Conservation (phyloP, 208 protist genomes). For the Tritrichomonas musculus region DNA sequence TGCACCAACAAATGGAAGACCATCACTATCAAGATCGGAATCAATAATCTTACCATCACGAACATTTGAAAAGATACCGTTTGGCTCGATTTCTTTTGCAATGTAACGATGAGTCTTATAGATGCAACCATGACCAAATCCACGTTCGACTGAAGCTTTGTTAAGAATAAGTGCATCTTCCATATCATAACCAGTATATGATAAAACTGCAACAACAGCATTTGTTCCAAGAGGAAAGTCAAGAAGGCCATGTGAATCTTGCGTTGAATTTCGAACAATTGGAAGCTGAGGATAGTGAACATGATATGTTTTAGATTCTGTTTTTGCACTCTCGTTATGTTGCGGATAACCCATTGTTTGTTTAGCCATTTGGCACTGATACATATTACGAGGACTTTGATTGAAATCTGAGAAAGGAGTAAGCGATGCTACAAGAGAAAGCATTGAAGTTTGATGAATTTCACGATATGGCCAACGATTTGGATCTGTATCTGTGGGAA, state of each 20-base stretch:
- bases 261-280: slow-evolving; percentile 63
- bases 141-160: slow-evolving; percentile 87
- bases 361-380: slow-evolving; percentile 90
- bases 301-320: slow-evolving; percentile 96
- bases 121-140: slow-evolving; percentile 88
- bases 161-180: slow-evolving; percentile 99
- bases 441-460: slow-evolving; percentile 78
- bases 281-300: slow-evolving; percentile 89
- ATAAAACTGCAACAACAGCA: slow-evolving; percentile 95
- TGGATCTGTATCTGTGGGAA: slow-evolving; percentile 65
- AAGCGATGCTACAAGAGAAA: slow-evolving; percentile 85
- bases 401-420: slow-evolving; percentile 99
- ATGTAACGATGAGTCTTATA: slow-evolving; percentile 63
- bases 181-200: slow-evolving; percentile 99
- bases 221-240: slow-evolving; percentile 94
- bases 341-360: slow-evolving; percentile 95
- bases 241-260: slow-evolving; percentile 63
- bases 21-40: slow-evolving; percentile 31
- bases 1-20: slow-evolving; percentile 38
- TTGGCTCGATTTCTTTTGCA: slow-evolving; percentile 29
- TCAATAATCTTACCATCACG: background rate
- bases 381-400: slow-evolving; percentile 99
- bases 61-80: slow-evolving; percentile 40
- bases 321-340: slow-evolving; percentile 73
- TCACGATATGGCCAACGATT: slow-evolving; percentile 66